Percentiles rank a stretch among this genome's conserved stretches.
Conservation (phyloP, 1,284 basidiomycete genomes). For the Golubevia sp. region DNA sequence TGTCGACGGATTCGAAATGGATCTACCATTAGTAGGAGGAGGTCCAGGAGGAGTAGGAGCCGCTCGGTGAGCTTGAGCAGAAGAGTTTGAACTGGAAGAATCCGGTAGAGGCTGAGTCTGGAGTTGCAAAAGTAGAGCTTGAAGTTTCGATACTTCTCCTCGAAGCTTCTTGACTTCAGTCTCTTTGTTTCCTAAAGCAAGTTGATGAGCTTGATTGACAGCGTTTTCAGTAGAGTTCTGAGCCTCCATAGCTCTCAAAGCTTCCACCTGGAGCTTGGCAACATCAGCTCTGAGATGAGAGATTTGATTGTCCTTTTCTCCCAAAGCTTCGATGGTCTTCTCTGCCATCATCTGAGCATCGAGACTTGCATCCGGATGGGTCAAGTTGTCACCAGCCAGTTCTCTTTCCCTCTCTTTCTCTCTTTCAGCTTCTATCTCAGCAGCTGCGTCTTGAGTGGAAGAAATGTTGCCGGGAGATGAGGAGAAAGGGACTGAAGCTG, state of each 20-base stretch:
- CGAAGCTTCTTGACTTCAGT: slow-evolving; percentile 20
- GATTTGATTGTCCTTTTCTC: slow-evolving; percentile 75
- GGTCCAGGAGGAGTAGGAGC: slow-evolving; percentile 25
- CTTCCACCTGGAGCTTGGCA: slow-evolving; percentile 38
- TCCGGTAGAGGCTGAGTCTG: slow-evolving; percentile 24
- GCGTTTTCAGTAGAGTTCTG: slow-evolving; percentile 13
- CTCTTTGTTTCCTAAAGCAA: slow-evolving; percentile 19
- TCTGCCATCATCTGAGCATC: slow-evolving; percentile 75
- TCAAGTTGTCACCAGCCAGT: neutral
- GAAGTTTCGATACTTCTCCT: slow-evolving; percentile 27
- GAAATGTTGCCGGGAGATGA: too few species aligned
- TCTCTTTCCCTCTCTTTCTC: too few species aligned
- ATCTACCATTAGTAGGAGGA: neutral
- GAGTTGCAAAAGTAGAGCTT: slow-evolving; percentile 28
- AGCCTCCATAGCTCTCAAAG: slow-evolving; percentile 19
- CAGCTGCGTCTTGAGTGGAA: too few species aligned
- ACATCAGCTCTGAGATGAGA: slow-evolving; percentile 63
- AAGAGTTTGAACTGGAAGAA: slow-evolving; percentile 10
- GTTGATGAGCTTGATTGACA: slow-evolving; percentile 1
- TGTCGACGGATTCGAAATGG: neutral
- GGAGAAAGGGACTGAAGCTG: too few species aligned
- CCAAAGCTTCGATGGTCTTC: slow-evolving; percentile 73
- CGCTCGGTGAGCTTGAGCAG: slow-evolving; percentile 20
- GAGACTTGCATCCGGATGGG: neutral
- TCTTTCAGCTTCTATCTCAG: too few species aligned